Evolutionary conservation across 768 basidiomycete genomes (phyloP).

Genomic region (Astraeus odoratus): DNA sequence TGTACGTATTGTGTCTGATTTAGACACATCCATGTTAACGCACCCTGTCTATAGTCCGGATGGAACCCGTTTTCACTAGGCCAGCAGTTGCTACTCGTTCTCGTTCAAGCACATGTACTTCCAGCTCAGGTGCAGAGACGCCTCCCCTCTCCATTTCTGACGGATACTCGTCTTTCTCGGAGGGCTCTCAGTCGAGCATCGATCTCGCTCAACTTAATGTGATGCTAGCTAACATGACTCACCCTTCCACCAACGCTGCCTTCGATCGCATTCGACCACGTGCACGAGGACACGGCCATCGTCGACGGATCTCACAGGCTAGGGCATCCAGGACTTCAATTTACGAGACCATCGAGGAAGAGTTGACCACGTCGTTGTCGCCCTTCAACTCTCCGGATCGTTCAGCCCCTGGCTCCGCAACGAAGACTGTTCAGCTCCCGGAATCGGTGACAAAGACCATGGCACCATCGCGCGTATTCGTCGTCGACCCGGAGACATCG

Average conservation of each 20-base stretch:
- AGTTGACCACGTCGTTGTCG: conserved; percentile 34
- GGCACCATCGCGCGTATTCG: conserved; percentile 37
- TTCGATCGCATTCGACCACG: conserved; percentile 36
- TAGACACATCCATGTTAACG: background rate
- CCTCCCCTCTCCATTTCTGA: conserved; percentile 67
- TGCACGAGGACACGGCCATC: conserved; percentile 59
- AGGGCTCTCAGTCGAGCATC: conserved; percentile 72
- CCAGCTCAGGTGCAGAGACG: conserved; percentile 61
- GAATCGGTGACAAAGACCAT: conserved; percentile 18
- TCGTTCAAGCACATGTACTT: conserved; percentile 64
- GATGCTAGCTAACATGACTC: conserved; percentile 48
- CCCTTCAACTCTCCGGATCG: conserved; percentile 20
- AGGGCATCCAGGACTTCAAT: conserved; percentile 60
- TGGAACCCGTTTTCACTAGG: conserved; percentile 54
- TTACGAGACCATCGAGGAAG: conserved; percentile 79
- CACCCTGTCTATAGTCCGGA: conserved; percentile 31
- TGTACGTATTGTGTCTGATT: conserved; percentile 35
- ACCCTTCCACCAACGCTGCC: conserved; percentile 39
- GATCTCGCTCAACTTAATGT: conserved; percentile 58
- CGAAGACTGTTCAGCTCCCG: conserved; percentile 21
- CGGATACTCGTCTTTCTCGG: conserved; percentile 56
- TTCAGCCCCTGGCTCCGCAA: conserved; percentile 14
- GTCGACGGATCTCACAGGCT: conserved; percentile 60
- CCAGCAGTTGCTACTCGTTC: conserved; percentile 46
- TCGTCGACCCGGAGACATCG: conserved; percentile 51